These are phyloP conservation scores for Hypoxylon perforatum DNA, from an alignment of 495 filamentous ascomycete genomes.

Conservation along the genomic window DNA sequence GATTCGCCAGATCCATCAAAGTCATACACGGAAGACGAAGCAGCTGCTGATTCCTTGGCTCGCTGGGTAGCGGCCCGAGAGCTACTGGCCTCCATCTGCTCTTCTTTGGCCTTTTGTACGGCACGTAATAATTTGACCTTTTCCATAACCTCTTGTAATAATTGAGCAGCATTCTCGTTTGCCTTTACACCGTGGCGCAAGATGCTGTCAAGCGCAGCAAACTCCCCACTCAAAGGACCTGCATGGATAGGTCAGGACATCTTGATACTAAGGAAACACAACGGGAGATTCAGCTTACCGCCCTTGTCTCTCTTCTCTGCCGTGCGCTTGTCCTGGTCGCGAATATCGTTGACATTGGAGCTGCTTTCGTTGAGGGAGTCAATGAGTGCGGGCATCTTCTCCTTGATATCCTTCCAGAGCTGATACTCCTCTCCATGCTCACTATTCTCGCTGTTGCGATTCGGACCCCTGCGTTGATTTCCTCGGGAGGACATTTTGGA, in stretches of 20 bases:
- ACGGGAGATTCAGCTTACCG: conserved; percentile 28
- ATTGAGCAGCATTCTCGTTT: conserved; percentile 50
- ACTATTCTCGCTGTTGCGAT: conserved; percentile 58
- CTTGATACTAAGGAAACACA: neutral
- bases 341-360: conserved; percentile 49
- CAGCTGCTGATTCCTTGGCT: conserved; percentile 40
- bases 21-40: conserved; percentile 67
- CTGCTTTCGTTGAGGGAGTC: conserved; percentile 56
- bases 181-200: conserved; percentile 56
- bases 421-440: conserved; percentile 59
- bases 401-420: conserved; percentile 59
- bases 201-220: conserved; percentile 53
- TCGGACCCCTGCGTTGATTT: conserved; percentile 57
- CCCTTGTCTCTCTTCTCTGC: conserved; percentile 52
- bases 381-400: conserved; percentile 51
- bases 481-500: conserved; percentile 57
- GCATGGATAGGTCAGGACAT: conserved; percentile 8
- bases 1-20: conserved; percentile 78
- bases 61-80: conserved; percentile 44
- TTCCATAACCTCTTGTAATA: conserved; percentile 54
- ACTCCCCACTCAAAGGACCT: conserved; percentile 40
- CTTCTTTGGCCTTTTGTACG: conserved; percentile 67
- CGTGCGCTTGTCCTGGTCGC: conserved; percentile 57
- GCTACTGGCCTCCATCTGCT: conserved; percentile 63
- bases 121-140: conserved; percentile 58